Evolutionary conservation across 176 grass and related monocot species (phyloP), one percentile per base, ranked within the genome.

Genomic region (Echinochloa phyllopogon): DNA sequence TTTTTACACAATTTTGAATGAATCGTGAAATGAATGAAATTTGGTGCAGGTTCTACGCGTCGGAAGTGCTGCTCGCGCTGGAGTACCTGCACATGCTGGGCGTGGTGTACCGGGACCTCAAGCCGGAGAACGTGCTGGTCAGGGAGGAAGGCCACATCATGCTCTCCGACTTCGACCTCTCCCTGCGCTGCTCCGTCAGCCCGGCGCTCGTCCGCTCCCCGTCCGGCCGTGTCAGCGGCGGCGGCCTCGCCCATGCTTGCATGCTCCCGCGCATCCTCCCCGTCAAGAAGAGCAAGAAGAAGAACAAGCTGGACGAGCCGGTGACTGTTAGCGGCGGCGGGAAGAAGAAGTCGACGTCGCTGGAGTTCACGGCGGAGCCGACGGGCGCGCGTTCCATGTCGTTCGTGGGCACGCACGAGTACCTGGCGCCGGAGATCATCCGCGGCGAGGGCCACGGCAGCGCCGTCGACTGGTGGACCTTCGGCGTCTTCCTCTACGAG

Each of bases 31-130:
- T n/a, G 2, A 57, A 4, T 16, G 6, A 9, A 21, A 21, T 56
- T 21, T 6, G 11, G 4, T 63, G 60, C 83, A 96, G 94, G 81
- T 97, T 97, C 43, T 97, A 90, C 85, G 92, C 92, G 1, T 94
- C 90, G 3, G 90, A 97, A n/a, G 94, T 97, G 82, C 52, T 97
- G 61, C 92, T 97, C 0, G 94, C 94, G 10, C 88, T 97, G 0
- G 94, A 97, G 83, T 97, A 97, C 89, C 76, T 97, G 65, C 94
- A 97, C 92, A 97, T 97, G 94, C 83, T 97, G 29, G 94, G 94
- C 10, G 88, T 97, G 5, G 89, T 97, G 61, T 97, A 97, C 83
- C 77, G 92, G 8, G 92, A 97, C 85, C 87, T 97, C 55, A 97
- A 97, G 68, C 95, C 92, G 0, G 95, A 98, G 78, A 98, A 94